Evolutionary conservation across 2,329 filamentous ascomycete species (phyloP), one percentile per base, ranked within the genome.

Genomic region (Colletotrichum plurivorum): DNA sequence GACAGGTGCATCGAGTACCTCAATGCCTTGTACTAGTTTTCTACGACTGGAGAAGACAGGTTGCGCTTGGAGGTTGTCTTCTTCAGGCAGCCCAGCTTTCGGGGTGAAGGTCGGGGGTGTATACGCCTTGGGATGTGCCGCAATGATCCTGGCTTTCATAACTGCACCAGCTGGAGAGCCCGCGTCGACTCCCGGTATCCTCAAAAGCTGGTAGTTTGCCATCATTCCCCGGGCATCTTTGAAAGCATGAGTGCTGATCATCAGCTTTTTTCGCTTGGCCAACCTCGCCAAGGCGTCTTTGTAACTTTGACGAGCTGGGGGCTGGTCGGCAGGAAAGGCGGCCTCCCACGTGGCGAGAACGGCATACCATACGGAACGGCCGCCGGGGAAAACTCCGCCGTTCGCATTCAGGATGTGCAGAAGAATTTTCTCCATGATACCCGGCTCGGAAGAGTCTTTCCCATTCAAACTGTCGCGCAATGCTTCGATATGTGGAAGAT

Each of bases 311-410:
- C 78, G 78, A 36, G 77, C 80, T 2, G 83, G 87, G 25, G 81
- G 78, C 4, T 79, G 75, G 48, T 84, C 77, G 41, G 76, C 77
- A 1, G 76, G 73, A 51, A 84, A 85, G 8, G 76, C 75, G n/a
- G 77, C 77, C 10, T 78, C 74, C 82, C 86, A 89, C 8, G 84
- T 75, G 10, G 79, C 78, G 15, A 81, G 78, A 4, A 87, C 73
- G 2, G 84, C 83, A 65, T 84, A 82, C 78, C 85, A 87, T 5
- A 89, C 75, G 4, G 84, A 78, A 48, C 82, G 80, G 25, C 85
- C 85, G 16, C 85, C 84, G 1, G 88, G 85, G 52, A 89, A 85
- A 1, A 85, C 84, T 0, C 87, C 87, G 2, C 75, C 74, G 52
- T 80, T 83, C 27, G 76, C 74, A 48, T 78, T 75, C 13, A 86